Evolutionary conservation across 2,329 filamentous ascomycete genomes (phyloP).

Genomic region (Colletotrichum sp.): DNA sequence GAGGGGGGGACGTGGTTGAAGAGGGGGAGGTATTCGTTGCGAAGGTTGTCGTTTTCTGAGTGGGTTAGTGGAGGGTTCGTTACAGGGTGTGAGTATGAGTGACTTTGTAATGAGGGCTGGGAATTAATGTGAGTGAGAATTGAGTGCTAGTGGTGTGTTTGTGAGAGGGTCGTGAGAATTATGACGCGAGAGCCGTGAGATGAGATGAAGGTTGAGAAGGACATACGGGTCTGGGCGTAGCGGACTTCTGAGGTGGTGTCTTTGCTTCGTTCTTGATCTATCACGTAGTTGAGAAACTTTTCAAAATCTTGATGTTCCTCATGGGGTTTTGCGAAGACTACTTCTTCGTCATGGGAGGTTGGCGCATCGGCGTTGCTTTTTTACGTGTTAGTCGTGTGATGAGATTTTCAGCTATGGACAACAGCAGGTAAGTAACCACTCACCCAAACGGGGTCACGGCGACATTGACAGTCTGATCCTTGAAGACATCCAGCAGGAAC

Average conservation of each 20-base stretch:
- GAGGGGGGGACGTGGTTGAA: slow-evolving; percentile 66
- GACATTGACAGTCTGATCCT: slow-evolving; percentile 69
- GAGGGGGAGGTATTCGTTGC: slow-evolving; percentile 71
- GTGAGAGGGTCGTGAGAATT: neutral
- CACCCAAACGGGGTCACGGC: slow-evolving; percentile 78
- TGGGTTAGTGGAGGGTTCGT: neutral
- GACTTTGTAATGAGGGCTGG: neutral
- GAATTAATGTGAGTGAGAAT: neutral
- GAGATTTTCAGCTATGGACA: neutral
- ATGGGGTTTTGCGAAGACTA: slow-evolving; percentile 74
- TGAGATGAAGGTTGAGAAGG: neutral
- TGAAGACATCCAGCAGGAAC: slow-evolving; percentile 63
- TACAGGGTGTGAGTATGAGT: neutral
- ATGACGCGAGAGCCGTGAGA: neutral
- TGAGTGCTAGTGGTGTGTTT: neutral
- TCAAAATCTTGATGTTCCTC: slow-evolving; percentile 69
- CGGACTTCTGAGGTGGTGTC: slow-evolving; percentile 52
- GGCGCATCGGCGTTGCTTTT: slow-evolving; percentile 57
- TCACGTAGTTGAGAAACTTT: slow-evolving; percentile 66
- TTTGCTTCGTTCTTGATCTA: slow-evolving; percentile 33
- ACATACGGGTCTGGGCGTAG: slow-evolving; percentile 76
- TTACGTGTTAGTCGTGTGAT: neutral
- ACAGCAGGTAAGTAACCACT: slow-evolving; percentile 21
- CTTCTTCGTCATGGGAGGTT: slow-evolving; percentile 39
- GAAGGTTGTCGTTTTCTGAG: slow-evolving; percentile 80